These are phyloP conservation scores for Epichloe sibirici DNA, from an alignment of 2,329 filamentous ascomycete species.

Conservation along the genomic window DNA sequence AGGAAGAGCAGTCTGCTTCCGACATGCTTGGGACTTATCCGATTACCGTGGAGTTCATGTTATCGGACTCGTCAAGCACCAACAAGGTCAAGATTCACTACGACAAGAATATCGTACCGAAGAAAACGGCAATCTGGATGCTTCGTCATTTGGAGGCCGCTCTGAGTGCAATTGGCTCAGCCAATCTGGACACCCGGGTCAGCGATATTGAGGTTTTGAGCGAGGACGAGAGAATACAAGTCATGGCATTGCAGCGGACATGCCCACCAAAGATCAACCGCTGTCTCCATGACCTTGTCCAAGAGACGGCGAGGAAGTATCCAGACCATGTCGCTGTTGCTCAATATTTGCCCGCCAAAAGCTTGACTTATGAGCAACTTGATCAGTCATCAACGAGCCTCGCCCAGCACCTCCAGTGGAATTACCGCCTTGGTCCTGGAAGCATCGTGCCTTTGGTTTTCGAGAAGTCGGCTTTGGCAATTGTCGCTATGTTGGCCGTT, in stretches of 20 bases:
- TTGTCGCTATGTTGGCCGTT: constrained; percentile 9
- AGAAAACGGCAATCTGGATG: neutral
- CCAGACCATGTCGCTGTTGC: neutral
- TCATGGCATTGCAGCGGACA: neutral
- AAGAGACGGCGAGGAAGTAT: neutral
- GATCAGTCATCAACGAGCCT: constrained; percentile 3
- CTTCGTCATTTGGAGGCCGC: neutral
- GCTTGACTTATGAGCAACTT: constrained; percentile 12
- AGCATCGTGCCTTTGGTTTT: constrained; percentile 8
- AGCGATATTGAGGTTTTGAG: neutral
- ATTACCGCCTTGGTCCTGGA: constrained; percentile 15
- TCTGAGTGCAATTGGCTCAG: neutral
- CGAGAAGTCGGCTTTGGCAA: constrained; percentile 8
- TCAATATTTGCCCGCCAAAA: neutral
- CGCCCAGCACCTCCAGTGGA: neutral
- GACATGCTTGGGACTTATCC: neutral
- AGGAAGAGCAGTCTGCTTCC: neutral
- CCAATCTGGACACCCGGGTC: neutral
- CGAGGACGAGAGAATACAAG: neutral
- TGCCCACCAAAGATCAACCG: neutral
- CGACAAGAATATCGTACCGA: neutral
- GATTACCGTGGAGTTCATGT: neutral
- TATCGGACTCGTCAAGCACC: neutral
- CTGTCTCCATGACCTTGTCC: neutral
- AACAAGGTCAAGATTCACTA: neutral